Evolutionary conservation across 306 rosid species (phyloP), one percentile per base, ranked within the genome.

Genomic region (Inga oerstediana): DNA sequence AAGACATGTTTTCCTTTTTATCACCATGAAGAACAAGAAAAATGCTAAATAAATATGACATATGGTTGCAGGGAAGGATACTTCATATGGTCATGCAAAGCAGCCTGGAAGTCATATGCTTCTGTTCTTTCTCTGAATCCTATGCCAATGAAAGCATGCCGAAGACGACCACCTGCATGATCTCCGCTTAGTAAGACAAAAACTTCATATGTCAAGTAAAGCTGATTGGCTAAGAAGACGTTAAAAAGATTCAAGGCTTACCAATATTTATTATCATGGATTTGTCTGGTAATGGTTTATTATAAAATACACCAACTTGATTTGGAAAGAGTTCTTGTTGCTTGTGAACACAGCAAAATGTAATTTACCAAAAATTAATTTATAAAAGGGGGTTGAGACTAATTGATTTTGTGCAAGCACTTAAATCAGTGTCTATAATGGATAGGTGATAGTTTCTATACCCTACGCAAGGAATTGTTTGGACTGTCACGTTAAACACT

Each of bases 81-180:
- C 97, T 92, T 95, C 91, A 95, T 89, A 87, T 93, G 98, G 78
- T 95, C 98, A 76, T 92, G 98, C 85, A 95, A 82, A 74, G 98
- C 94, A 54, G 99, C 99, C 88, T 95, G 97, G 86, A 95, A 95
- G 83, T 93, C 98, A 89, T 95, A 93, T 46, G 99, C 99, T 85
- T 93, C 96, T 44, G 97, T 89, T 85, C 99, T 89, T 87, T 93
- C 99, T 83, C 98, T 90, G 88, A 95, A 95, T 77, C 99, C 99
- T 59, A 93, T 8, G 79, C 99, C 99, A 85, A 95, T 92, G 84
- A 95, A 93, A 82, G 99, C 99, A 86, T 95, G 97, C 30, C 97
- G 90, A 83, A 88, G 96, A 54, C 92, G 94, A 71, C 97, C 98
- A 82, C 68, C 98, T 95, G 90, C 87, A 74, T 30, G 34, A 71